Base-by-base conservation (phyloP, 352 stramenopile genomes). In the Globisporangium irregulare region DNA sequence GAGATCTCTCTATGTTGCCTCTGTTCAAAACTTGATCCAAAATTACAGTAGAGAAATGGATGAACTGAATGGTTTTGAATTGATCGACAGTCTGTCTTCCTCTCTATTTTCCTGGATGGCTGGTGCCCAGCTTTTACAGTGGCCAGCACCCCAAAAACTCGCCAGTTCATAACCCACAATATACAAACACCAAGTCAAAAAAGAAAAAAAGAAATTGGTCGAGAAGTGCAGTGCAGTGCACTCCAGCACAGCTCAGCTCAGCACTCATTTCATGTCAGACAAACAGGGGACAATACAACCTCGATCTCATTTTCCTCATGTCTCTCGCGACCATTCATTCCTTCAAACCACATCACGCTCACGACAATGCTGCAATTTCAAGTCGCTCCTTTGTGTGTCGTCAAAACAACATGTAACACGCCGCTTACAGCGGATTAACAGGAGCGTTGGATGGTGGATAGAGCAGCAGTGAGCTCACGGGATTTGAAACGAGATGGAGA, bases 1-100 rank as follows among this genome's bases (percentile, higher is more conserved):
- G 6, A 20, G 7, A 18, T 41, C 25, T 24, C 51, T 59, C 7
- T 60, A 8, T 27, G 15, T 43, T 25, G 25, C 48, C 3, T 8
- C 24, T 22, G 32, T 18, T n/a, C 27, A 34, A 10, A 50, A 24
- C 43, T 51, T 51, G 43, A 51, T 24, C 20, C 29, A 43, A 8
- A 43, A 8, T 59, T 32, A 6, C 14, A 41, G 20, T 22, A 32
- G 25, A 15, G 9, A 34, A n/a, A 34, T n/a, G 18, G 8, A 27
- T 59, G 54, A 59, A 61, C 55, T 61, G 55, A 29, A 25, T 61
- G 55, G 29, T 48, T 48, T 27, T 61, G 29, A 61, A 61, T 61
- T 61, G 55, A 59, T 51, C 18, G 43, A 43, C 34, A 25, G 54
- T 15, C 29, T 60, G 20, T 34, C 18, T 43, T 43, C 22, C 54